Evolutionary conservation across 768 basidiomycete species (phyloP).

Genomic region (Rhodosporidiobolus sp.): DNA sequence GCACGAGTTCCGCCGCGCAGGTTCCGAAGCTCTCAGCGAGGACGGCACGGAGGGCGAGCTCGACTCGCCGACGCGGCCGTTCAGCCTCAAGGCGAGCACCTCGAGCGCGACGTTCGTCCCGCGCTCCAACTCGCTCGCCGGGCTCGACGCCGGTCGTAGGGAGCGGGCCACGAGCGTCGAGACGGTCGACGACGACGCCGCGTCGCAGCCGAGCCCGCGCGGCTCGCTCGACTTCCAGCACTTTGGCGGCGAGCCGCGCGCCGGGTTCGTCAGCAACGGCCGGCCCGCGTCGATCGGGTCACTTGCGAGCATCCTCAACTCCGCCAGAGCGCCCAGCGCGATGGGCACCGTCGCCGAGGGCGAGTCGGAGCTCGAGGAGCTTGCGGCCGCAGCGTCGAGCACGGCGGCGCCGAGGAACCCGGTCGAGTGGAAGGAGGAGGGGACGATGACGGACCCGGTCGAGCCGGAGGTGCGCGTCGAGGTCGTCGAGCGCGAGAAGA

Average conservation of each 20-base stretch:
- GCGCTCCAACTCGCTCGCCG: constrained; percentile 56
- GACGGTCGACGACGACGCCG: neutral
- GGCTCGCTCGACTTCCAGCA: constrained; percentile 16
- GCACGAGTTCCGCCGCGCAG: constrained; percentile 24
- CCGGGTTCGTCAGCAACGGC: constrained; percentile 10
- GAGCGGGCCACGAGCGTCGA: constrained; percentile 42
- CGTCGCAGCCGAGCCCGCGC: constrained; percentile 17
- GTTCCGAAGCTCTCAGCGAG: constrained; percentile 8
- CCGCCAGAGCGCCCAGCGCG: constrained; percentile 5
- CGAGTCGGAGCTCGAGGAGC: neutral
- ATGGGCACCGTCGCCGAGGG: constrained; percentile 9
- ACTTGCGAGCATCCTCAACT: constrained; percentile 20
- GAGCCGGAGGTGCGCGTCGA: constrained; percentile 42
- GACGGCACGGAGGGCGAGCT: constrained; percentile 11
- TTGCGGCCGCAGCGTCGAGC: neutral
- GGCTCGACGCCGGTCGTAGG: constrained; percentile 56
- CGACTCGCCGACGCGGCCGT: constrained; percentile 48
- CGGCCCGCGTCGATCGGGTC: constrained; percentile 29
- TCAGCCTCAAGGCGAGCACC: constrained; percentile 50
- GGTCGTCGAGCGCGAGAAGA: constrained; percentile 43
- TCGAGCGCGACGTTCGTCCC: neutral
- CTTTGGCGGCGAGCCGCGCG: neutral
- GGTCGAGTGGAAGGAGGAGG: constrained; percentile 20
- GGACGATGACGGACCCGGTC: constrained; percentile 20
- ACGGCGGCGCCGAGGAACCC: neutral